Conservation (phyloP, 441 rosid species). For the Adansonia grandidieri region DNA sequence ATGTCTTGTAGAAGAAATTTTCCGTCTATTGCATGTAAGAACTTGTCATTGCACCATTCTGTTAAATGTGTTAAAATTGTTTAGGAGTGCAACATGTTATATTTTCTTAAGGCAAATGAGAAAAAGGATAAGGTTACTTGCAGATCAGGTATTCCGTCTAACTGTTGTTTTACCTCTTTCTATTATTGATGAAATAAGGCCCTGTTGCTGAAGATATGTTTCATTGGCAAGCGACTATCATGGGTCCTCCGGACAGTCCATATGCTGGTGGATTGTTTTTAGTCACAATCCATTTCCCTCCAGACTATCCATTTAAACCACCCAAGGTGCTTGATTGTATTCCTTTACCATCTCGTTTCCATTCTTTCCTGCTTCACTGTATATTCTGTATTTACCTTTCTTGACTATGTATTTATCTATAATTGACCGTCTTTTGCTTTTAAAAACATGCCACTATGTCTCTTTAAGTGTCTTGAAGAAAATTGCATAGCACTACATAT, state of each 20-base stretch:
- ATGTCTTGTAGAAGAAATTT: background rate
- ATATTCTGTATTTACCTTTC: background rate
- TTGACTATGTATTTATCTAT: background rate
- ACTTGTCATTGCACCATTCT: background rate
- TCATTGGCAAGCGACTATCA: conserved; percentile 92
- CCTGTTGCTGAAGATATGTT: conserved; percentile 91
- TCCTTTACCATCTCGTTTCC: background rate
- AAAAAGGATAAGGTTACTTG: conserved; percentile 4
- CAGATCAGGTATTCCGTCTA: background rate
- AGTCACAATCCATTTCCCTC: conserved; percentile 81
- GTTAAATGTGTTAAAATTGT: background rate
- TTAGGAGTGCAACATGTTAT: background rate
- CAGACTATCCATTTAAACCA: conserved; percentile 86
- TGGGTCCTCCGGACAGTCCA: conserved; percentile 87
- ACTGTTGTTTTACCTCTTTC: background rate
- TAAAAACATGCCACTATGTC: background rate
- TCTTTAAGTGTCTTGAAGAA: background rate
- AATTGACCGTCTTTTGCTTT: background rate
- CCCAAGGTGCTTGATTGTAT: conserved; percentile 54
- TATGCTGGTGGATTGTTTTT: conserved; percentile 80
- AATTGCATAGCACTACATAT: background rate
- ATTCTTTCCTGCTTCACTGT: conserved; percentile 9
- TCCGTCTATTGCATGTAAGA: background rate
- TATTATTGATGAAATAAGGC: conserved; percentile 39
- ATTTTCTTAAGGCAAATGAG: background rate